Conservation (phyloP, 176 grass and related monocot species). For the Triticum dicoccoides region DNA sequence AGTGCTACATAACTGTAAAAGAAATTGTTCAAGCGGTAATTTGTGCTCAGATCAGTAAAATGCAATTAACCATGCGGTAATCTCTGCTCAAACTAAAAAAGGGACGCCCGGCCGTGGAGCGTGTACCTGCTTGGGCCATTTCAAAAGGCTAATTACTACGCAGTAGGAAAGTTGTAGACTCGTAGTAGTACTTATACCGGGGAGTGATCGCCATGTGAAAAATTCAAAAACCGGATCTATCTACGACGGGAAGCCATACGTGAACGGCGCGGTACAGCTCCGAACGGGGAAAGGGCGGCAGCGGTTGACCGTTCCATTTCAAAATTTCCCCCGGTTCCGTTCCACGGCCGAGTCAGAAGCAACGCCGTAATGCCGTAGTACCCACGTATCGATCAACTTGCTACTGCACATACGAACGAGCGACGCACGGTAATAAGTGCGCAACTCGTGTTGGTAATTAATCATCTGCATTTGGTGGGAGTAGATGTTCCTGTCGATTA, state of each 20-base stretch:
- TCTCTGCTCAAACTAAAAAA: no score
- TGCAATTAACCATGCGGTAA: background rate
- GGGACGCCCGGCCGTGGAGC: background rate
- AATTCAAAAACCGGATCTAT: background rate
- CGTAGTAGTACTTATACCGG: background rate
- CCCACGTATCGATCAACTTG: background rate
- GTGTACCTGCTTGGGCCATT: background rate
- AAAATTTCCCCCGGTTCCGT: background rate
- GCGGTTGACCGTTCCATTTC: background rate
- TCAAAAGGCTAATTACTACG: background rate
- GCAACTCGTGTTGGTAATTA: background rate
- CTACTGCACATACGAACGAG: no score
- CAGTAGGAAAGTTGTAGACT: background rate
- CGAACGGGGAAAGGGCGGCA: background rate
- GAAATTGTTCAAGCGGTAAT: background rate
- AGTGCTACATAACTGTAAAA: no score
- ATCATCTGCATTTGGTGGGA: no score
- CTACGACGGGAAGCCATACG: background rate
- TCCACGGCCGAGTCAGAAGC: background rate
- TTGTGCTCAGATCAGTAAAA: background rate
- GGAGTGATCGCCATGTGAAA: background rate
- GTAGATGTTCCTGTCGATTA: no score
- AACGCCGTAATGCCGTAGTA: background rate
- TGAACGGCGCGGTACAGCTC: background rate
- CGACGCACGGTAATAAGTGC: background rate